A percentile compares a stretch with the other conserved stretches of the same genome.
Conservation (phyloP, 2,329 filamentous ascomycete genomes). For the Scolecobasidium constrictum region DNA sequence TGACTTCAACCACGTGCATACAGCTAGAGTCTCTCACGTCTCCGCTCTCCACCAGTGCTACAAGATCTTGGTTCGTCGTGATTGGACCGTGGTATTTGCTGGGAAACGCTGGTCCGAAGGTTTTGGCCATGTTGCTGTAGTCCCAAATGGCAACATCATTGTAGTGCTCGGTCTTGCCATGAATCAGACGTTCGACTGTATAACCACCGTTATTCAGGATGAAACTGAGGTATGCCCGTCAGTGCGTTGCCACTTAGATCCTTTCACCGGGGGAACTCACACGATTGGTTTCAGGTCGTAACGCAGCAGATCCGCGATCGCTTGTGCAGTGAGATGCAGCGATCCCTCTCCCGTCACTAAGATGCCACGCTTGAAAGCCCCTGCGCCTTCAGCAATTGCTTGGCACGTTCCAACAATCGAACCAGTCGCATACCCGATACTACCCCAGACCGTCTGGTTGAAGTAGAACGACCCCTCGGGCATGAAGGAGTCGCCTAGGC, state of each 20-base stretch:
- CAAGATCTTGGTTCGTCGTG: constrained; percentile 12
- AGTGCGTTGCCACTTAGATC: neutral
- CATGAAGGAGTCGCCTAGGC: constrained; percentile 39
- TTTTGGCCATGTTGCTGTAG: constrained; percentile 9
- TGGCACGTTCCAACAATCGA: constrained; percentile 15
- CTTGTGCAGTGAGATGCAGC: constrained; percentile 48
- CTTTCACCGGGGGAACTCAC: constrained; percentile 2
- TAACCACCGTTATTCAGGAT: constrained; percentile 10
- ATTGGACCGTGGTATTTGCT: constrained; percentile 13
- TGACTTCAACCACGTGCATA: constrained; percentile 14
- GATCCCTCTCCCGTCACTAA: constrained; percentile 51
- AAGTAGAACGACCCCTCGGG: constrained; percentile 24
- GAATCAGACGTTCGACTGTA: constrained; percentile 8
- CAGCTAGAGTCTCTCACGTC: constrained; percentile 4
- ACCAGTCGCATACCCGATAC: constrained; percentile 19
- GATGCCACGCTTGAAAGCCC: constrained; percentile 22
- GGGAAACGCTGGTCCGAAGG: constrained; percentile 9
- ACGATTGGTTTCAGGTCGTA: constrained; percentile 11
- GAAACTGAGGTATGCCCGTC: neutral
- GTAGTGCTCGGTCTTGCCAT: constrained; percentile 4
- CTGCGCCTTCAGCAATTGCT: constrained; percentile 16
- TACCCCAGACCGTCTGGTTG: constrained; percentile 19
- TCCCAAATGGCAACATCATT: constrained; percentile 11
- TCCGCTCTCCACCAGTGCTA: constrained; percentile 8
- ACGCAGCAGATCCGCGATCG: neutral